These are phyloP conservation scores for Aphanocladium album DNA, from an alignment of 2,329 filamentous ascomycete genomes.

Conservation along the genomic window DNA sequence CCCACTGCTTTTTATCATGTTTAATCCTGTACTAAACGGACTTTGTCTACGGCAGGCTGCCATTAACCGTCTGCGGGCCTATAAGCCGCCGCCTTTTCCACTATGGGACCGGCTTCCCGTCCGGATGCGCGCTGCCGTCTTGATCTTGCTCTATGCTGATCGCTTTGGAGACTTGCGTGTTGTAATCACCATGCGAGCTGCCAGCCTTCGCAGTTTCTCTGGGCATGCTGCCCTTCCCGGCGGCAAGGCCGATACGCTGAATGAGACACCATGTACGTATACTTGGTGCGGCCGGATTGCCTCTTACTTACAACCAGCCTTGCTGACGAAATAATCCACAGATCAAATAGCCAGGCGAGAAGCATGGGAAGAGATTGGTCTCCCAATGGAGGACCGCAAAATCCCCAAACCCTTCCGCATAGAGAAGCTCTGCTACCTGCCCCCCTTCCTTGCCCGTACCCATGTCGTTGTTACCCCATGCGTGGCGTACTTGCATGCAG, in stretches of 20 bases:
- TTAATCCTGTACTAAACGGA: conserved; percentile 10
- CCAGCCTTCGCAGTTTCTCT: conserved; percentile 62
- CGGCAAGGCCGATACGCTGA: conserved; percentile 58
- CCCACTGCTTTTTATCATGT: conserved; percentile 6
- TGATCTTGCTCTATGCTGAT: conserved; percentile 86
- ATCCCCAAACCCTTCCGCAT: conserved; percentile 75
- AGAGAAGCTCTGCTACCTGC: conserved; percentile 82
- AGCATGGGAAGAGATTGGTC: conserved; percentile 88
- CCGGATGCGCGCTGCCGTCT: conserved; percentile 73
- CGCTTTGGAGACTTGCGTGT: conserved; percentile 69
- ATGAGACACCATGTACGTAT: conserved; percentile 55
- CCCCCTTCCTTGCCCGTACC: conserved; percentile 67
- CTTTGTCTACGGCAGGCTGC: conserved; percentile 41
- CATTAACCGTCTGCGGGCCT: conserved; percentile 56
- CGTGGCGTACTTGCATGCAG: conserved; percentile 70
- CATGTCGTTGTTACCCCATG: conserved; percentile 71
- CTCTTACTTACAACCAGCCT: not conserved
- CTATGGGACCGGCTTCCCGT: conserved; percentile 57
- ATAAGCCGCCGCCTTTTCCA: conserved; percentile 55
- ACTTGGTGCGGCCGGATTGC: not conserved
- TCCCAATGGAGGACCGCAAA: conserved; percentile 64
- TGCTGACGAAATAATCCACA: conserved; percentile 19
- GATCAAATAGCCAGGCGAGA: conserved; percentile 85
- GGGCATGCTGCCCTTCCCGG: conserved; percentile 85
- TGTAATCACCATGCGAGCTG: conserved; percentile 64